phyloP scores from a whole-genome alignment of 2,329 filamentous ascomycete species.

The Alternaria sp. region DNA sequence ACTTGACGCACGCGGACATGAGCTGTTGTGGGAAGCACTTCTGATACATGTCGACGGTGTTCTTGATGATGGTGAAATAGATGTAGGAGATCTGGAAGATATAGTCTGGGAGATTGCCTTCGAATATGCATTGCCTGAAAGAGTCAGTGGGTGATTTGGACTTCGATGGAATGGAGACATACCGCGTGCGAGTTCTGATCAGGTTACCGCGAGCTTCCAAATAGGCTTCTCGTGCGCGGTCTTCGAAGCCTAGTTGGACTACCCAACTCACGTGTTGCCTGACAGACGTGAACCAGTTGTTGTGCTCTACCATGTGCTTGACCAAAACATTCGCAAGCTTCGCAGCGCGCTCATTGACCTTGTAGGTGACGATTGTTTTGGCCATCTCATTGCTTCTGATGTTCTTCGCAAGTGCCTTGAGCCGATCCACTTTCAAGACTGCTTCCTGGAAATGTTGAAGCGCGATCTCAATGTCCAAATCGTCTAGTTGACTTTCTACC shows the following conservation, averaged over 20 bases:
- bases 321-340: slow-evolving; percentile 79
- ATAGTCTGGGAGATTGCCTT: slow-evolving; percentile 89
- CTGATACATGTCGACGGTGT: slow-evolving; percentile 90
- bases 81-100: slow-evolving; percentile 96
- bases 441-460: slow-evolving; percentile 87
- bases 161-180: slow-evolving; percentile 22
- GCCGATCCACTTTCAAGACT: slow-evolving; percentile 81
- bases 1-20: slow-evolving; percentile 95
- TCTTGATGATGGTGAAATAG: slow-evolving; percentile 92
- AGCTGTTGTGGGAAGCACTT: slow-evolving; percentile 77
- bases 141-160: neutral
- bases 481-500: slow-evolving; percentile 94
- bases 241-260: slow-evolving; percentile 85
- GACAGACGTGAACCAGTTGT: slow-evolving; percentile 77
- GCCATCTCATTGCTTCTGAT: slow-evolving; percentile 86
- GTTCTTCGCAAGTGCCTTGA: slow-evolving; percentile 78
- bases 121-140: slow-evolving; percentile 86
- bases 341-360: slow-evolving; percentile 83
- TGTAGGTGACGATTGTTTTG: slow-evolving; percentile 90
- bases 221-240: slow-evolving; percentile 86
- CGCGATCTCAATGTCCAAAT: slow-evolving; percentile 94
- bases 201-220: slow-evolving; percentile 77
- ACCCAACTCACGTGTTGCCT: slow-evolving; percentile 85
- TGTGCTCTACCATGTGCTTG: slow-evolving; percentile 77
- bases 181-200: slow-evolving; percentile 85